Base-by-base conservation (phyloP, 257 asterid species). In the Nicotiana attenuata region DNA sequence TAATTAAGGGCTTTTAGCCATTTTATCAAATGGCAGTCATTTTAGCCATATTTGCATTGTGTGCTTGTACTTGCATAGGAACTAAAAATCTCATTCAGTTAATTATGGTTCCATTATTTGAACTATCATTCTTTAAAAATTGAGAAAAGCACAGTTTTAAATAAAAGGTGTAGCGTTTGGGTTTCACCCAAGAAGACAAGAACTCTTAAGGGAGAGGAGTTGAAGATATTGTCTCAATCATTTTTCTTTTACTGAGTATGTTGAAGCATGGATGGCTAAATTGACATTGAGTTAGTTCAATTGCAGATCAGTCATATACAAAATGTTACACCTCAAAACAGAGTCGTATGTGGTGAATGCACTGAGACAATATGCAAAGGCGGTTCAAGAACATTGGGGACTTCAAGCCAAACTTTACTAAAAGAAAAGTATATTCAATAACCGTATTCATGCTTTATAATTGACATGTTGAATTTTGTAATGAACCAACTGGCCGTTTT, bases 1-100 rank as follows among this genome's bases (percentile, higher is more conserved):
- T 73, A 47, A 73, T 24, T 14, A 73, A 73, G 61, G 79, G 41
- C n/a, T n/a, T n/a, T n/a, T n/a, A n/a, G n/a, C n/a, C n/a, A n/a
- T n/a, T n/a, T n/a, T 71, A 5, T 71, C 28, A 5, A 45, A 22
- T 45, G n/a, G 59, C 33, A 13, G 16, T 31, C 47, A 33, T 22
- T 9, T 65, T 65, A 28, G 20, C 22, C 17, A 13, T 6, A 65
- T 31, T 65, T 71, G 22, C 14, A 13, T 71, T 20, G 78, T 22
- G 38, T 8, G 14, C 78, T 22, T 45, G n/a, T 22, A 11, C 76
- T 22, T 20, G 24, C 24, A 7, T 14, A 64, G 71, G 71, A 26
- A n/a, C 16, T 64, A 14, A 14, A 26, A 26, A 28, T 14, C 41
- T 26, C 5, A 14, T 11, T 3, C 29, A 15, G 41, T 71, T 16